Conservation (phyloP, 2,329 filamentous ascomycete species). For the Leptographium procerum region DNA sequence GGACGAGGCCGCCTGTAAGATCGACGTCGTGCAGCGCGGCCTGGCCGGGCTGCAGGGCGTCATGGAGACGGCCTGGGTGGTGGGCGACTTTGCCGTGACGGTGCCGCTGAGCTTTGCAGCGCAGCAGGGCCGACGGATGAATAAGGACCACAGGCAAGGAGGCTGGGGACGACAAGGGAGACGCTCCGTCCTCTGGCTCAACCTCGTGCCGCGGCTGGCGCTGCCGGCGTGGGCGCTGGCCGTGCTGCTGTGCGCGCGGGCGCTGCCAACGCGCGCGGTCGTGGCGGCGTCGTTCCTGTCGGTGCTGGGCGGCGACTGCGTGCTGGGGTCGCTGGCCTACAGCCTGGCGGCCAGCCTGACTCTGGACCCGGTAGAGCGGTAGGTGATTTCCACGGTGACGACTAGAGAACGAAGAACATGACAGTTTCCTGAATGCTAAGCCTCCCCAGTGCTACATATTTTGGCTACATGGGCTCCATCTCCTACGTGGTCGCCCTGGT, state of each 20-base stretch:
- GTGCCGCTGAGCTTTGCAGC: constrained; percentile 35
- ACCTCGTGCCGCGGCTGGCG: constrained; percentile 29
- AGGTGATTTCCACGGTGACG: neutral
- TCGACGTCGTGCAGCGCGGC: constrained; percentile 35
- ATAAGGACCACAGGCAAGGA: too few species aligned
- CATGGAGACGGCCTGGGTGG: constrained; percentile 38
- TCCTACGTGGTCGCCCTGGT: constrained; percentile 34
- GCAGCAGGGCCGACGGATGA: constrained; percentile 14
- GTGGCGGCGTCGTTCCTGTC: constrained; percentile 30
- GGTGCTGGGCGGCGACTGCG: constrained; percentile 36
- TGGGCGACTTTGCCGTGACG: constrained; percentile 37
- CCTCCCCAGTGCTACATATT: constrained; percentile 30
- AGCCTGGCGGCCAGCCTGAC: constrained; percentile 31
- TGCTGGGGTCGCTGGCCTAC: constrained; percentile 38
- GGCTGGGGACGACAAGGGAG: constrained; percentile 21
- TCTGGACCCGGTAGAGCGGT: constrained; percentile 28
- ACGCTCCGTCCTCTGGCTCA: constrained; percentile 29
- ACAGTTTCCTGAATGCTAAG: neutral
- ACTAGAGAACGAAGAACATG: too few species aligned
- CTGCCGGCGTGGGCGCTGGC: constrained; percentile 29
- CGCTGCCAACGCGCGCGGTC: constrained; percentile 27
- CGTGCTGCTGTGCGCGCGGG: constrained; percentile 25
- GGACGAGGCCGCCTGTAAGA: constrained; percentile 41
- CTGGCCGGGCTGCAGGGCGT: constrained; percentile 41
- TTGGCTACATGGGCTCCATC: constrained; percentile 38